Conservation (phyloP, 208 protist genomes). For the Wallacemonas collosoma region DNA sequence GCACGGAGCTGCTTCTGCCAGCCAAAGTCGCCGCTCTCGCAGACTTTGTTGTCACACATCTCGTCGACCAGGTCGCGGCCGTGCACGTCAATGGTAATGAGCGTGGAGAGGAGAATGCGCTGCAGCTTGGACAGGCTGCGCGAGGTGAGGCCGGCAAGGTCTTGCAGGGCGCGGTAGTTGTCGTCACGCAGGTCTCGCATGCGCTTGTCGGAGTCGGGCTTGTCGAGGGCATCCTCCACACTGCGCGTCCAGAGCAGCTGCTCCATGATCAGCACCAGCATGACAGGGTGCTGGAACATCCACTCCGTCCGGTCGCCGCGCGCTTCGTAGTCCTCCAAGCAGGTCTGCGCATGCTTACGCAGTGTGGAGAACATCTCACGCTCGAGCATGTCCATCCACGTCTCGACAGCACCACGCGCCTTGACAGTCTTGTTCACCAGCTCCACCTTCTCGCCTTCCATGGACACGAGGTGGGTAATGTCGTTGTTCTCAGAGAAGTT, state of each 20-base stretch:
- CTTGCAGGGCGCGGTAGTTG: conserved; percentile 86
- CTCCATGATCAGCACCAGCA: conserved; percentile 94
- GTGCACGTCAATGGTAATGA: conserved; percentile 99
- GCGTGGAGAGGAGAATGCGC: conserved; percentile 92
- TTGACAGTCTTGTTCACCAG: conserved; percentile 94
- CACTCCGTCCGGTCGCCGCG: conserved; percentile 79
- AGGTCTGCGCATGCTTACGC: conserved; percentile 81
- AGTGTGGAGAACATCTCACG: conserved; percentile 94
- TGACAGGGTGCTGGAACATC: conserved; percentile 94
- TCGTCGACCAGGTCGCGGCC: conserved; percentile 95
- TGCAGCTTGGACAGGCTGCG: conserved; percentile 90
- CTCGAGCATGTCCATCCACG: conserved; percentile 96
- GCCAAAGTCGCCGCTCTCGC: conserved; percentile 91
- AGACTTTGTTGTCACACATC: conserved; percentile 92
- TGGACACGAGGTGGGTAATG: conserved; percentile 92
- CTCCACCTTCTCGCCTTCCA: conserved; percentile 92
- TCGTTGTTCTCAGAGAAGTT: conserved; percentile 79
- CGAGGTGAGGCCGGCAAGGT: conserved; percentile 91
- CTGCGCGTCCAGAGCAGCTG: conserved; percentile 95
- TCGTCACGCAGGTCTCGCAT: conserved; percentile 79
- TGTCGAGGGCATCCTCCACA: conserved; percentile 91
- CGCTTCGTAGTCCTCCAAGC: conserved; percentile 89
- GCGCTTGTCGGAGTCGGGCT: conserved; percentile 60
- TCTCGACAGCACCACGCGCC: conserved; percentile 94
- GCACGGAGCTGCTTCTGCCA: conserved; percentile 98